These are phyloP conservation scores for Entamoeba dispar DNA, from an alignment of 208 protist species.

Conservation along the genomic window DNA sequence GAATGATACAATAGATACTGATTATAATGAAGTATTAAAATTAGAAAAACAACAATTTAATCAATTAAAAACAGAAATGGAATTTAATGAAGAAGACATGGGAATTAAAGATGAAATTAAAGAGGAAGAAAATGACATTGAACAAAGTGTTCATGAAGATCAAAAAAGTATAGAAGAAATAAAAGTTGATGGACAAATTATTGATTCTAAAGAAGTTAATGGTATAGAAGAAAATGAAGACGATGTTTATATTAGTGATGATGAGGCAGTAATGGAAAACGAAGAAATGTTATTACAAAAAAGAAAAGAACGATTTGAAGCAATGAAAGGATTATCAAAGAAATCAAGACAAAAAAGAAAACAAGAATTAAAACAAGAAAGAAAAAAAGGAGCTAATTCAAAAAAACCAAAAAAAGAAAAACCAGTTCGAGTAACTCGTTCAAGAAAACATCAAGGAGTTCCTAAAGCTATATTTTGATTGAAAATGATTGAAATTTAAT, in stretches of 20 bases:
- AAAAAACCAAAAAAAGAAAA: not conserved
- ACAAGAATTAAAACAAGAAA: not conserved
- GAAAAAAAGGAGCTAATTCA: not conserved
- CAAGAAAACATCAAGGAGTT: not conserved
- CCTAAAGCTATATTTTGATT: not conserved
- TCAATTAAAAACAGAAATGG: conserved; percentile 7
- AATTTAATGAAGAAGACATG: conserved; percentile 22
- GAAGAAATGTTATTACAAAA: not conserved
- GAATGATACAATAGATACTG: not conserved
- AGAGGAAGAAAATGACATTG: conserved; percentile 11
- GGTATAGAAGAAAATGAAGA: not conserved
- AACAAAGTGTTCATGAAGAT: conserved; percentile 12
- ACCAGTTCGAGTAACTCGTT: not conserved
- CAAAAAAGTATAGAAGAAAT: not conserved
- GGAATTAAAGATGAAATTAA: conserved; percentile 2
- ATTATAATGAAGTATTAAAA: conserved; percentile 1
- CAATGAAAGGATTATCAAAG: not conserved
- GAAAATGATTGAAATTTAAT: not conserved
- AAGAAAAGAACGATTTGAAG: not conserved
- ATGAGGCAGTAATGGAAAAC: not conserved
- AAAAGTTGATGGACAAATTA: not conserved
- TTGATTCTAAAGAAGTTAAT: not conserved
- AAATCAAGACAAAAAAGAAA: not conserved
- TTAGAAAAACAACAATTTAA: conserved; percentile 6
- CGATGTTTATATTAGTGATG: not conserved